Evolutionary conservation across 495 filamentous ascomycete genomes (phyloP), one percentile per base, ranked within the genome.

Genomic region (Collariella sp.): DNA sequence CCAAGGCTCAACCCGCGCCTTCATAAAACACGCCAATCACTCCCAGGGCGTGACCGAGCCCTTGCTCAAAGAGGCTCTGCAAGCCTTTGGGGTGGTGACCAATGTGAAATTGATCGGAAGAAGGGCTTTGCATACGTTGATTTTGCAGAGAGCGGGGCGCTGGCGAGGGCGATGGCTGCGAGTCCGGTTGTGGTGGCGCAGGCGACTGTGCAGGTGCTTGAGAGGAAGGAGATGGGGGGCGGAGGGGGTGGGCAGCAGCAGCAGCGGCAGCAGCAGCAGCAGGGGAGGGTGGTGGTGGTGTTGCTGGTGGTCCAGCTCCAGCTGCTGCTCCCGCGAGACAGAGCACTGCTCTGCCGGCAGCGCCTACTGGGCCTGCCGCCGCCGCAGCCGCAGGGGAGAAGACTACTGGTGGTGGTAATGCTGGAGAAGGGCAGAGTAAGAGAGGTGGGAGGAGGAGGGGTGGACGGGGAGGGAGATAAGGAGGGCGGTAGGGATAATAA

Each of bases 101-200:
- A 84, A 80, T 56, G 87, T 2, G 90, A 95, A 61, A 91, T 96
- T 41, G 89, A 96, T 62, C 87, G 87, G 68, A 84, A 89, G 63
- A 96, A 96, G 67, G 90, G 89, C 2, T 94, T 94, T 61, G 90
- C 88, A 10, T 95, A 95, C 58, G 83, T 91, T 34, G 87, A 93
- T 52, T 96, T 96, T 67, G 80, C 76, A 4, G 80, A 85, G 22
- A 76, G 82, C 2, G 80, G 85, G 16, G 78, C 77, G 7, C 72
- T 96, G 20, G 80, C 79, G 58, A 85, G 84, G 57, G 90, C 90
- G 20, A 85, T 96, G 60, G 77, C 82, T 18, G 88, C 85, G 15
- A 94, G 87, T 60, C 88, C 88, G 0, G 77, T 95, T 16, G 72
- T 81, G 7, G 81, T 96, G 10, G 90, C 85, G 11, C 85, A 91